Evolutionary conservation across 208 protist species (phyloP).

Genomic region (Leishmania amazonensis): DNA sequence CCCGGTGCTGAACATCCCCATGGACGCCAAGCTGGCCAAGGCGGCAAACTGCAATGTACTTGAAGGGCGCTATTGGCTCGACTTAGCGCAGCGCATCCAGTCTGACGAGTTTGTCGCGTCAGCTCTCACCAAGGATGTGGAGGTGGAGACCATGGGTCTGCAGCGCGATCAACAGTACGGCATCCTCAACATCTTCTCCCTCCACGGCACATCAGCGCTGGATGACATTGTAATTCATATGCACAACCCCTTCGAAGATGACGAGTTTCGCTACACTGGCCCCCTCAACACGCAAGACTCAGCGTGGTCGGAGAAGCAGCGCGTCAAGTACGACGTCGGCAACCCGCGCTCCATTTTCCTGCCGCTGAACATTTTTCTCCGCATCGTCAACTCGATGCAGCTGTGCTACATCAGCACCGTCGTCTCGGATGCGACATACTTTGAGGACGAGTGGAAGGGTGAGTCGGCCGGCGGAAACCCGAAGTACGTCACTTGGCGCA

Average conservation of each 20-base stretch:
- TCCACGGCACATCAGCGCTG: conserved; percentile 58
- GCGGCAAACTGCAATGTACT: conserved; percentile 49
- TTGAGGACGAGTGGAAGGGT: conserved; percentile 65
- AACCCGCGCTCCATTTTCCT: conserved; percentile 61
- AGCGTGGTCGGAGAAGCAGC: conserved; percentile 52
- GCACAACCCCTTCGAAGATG: conserved; percentile 84
- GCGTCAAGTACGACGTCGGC: conserved; percentile 43
- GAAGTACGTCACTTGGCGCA: conserved; percentile 68
- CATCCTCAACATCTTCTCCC: conserved; percentile 78
- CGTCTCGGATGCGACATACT: conserved; percentile 46
- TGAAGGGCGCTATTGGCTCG: conserved; percentile 62
- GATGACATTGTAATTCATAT: conserved; percentile 71
- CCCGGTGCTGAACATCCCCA: conserved; percentile 76
- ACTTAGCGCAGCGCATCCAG: conserved; percentile 64
- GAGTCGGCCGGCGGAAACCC: conserved; percentile 69
- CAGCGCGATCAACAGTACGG: conserved; percentile 82
- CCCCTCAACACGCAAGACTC: conserved; percentile 58
- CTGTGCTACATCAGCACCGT: conserved; percentile 59
- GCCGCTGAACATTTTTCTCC: conserved; percentile 63
- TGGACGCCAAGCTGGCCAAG: conserved; percentile 71
- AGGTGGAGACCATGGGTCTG: conserved; percentile 65
- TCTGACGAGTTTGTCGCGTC: conserved; percentile 58
- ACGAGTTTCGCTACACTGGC: conserved; percentile 66
- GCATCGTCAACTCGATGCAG: conserved; percentile 62
- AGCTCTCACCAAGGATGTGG: conserved; percentile 56